Percentiles rank a stretch among this genome's conserved stretches.
Conservation (phyloP, 805 yeast genomes). For the Metschnikowia vanudenii region DNA sequence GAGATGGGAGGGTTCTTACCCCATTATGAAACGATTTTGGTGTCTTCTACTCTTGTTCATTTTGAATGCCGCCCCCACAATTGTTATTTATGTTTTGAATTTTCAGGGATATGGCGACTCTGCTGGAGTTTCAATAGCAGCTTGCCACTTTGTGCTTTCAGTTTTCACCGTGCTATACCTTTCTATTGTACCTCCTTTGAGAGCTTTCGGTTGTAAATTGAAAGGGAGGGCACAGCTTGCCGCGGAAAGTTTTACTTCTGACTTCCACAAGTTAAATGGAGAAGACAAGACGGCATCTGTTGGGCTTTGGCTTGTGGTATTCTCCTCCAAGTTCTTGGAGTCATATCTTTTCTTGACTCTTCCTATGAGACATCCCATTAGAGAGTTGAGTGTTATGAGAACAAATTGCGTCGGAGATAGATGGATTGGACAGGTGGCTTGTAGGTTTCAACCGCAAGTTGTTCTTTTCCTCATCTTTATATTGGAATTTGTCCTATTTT, state of each 20-base stretch:
- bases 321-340: constrained; percentile 69
- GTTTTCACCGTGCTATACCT: constrained; percentile 53
- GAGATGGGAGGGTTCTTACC: constrained; percentile 68
- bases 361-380: constrained; percentile 76
- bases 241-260: constrained; percentile 49
- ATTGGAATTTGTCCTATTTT: constrained; percentile 68
- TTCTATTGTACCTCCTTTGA: constrained; percentile 61
- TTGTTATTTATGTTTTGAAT: constrained; percentile 44
- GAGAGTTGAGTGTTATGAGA: constrained; percentile 61
- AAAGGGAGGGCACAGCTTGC: constrained; percentile 39
- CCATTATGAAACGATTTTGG: constrained; percentile 48
- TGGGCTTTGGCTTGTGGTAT: constrained; percentile 68
- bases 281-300: constrained; percentile 59
- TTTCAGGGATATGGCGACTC: constrained; percentile 20
- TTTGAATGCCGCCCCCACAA: constrained; percentile 49
- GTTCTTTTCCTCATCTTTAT: constrained; percentile 52
- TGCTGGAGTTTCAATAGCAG: constrained; percentile 45
- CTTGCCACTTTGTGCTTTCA: constrained; percentile 57
- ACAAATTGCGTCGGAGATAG: constrained; percentile 62
- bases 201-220: constrained; percentile 42
- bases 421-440: constrained; percentile 51
- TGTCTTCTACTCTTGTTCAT: constrained; percentile 43
- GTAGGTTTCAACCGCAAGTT: constrained; percentile 56
- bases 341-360: constrained; percentile 89
- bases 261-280: constrained; percentile 52